These are phyloP conservation scores for Diplocarpon rosae DNA, from an alignment of 2,329 filamentous ascomycete species.

Conservation along the genomic window DNA sequence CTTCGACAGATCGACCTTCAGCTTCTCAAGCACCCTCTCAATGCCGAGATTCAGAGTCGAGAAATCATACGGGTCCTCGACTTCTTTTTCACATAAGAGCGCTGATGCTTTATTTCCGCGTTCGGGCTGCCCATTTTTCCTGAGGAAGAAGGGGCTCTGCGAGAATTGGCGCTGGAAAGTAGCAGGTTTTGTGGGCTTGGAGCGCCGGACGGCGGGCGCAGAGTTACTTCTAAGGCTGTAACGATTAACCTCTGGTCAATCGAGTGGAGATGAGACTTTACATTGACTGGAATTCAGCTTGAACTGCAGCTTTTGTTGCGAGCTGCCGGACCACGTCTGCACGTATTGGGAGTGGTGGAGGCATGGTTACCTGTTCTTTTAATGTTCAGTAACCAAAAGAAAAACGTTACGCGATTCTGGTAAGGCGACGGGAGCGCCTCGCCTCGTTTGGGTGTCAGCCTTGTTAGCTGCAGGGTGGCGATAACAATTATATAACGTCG, in stretches of 20 bases:
- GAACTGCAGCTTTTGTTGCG: background rate
- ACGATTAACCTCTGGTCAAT: background rate
- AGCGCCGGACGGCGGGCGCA: background rate
- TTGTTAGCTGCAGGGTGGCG: background rate
- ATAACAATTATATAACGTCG: background rate
- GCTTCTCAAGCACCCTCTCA: slow-evolving; percentile 38
- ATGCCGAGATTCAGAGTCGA: slow-evolving; percentile 45
- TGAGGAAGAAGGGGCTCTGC: slow-evolving; percentile 9
- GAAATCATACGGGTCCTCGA: slow-evolving; percentile 48
- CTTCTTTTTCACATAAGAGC: slow-evolving; percentile 4
- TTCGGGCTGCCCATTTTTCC: slow-evolving; percentile 20
- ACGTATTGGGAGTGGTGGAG: slow-evolving; percentile 13
- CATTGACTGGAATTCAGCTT: slow-evolving; percentile 11
- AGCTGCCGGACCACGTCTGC: background rate
- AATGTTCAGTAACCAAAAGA: background rate
- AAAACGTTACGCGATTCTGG: slow-evolving; percentile 8
- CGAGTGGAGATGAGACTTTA: slow-evolving; percentile 1
- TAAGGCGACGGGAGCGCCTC: slow-evolving; percentile 11
- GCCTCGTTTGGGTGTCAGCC: slow-evolving; percentile 4
- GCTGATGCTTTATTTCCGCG: slow-evolving; percentile 13
- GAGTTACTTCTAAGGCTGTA: slow-evolving; percentile 1
- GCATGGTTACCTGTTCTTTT: slow-evolving; percentile 12
- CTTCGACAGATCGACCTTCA: slow-evolving; percentile 51
- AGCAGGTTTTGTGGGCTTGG: background rate
- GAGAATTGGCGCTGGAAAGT: slow-evolving; percentile 10